Percentiles rank a stretch among this genome's conserved stretches.
These are phyloP conservation scores for Amanita rubescens DNA, from an alignment of 768 basidiomycete genomes.

Conservation along the genomic window DNA sequence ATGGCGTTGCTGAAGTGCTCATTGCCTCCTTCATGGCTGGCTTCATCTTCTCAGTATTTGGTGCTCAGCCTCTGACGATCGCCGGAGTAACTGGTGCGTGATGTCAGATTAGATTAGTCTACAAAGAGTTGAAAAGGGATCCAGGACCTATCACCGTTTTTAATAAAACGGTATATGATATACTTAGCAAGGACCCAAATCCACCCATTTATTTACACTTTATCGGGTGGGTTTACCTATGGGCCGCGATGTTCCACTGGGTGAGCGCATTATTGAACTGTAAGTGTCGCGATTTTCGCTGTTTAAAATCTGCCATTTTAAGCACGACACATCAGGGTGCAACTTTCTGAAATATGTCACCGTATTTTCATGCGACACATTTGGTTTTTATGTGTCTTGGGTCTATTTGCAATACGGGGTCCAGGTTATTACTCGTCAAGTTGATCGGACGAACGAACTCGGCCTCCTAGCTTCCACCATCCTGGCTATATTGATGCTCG, in stretches of 20 bases:
- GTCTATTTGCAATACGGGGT: slow-evolving; percentile 87
- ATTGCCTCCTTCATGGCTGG: slow-evolving; percentile 85
- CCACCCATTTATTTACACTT: slow-evolving; percentile 78
- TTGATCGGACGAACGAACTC: slow-evolving; percentile 33
- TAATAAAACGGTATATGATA: slow-evolving; percentile 84
- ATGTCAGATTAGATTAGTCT: not conserved
- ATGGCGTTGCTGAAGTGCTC: slow-evolving; percentile 85
- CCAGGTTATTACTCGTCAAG: slow-evolving; percentile 74
- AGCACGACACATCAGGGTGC: slow-evolving; percentile 43
- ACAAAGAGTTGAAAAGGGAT: not conserved
- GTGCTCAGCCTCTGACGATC: slow-evolving; percentile 87
- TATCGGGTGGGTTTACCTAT: slow-evolving; percentile 88
- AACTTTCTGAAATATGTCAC: slow-evolving; percentile 85
- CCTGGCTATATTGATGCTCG: slow-evolving; percentile 72
- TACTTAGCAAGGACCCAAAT: slow-evolving; percentile 47
- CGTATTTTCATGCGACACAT: slow-evolving; percentile 85
- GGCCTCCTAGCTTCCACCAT: slow-evolving; percentile 60
- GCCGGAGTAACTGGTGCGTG: slow-evolving; percentile 77
- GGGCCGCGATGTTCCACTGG: slow-evolving; percentile 86
- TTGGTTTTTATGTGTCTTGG: slow-evolving; percentile 90
- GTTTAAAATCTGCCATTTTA: not conserved
- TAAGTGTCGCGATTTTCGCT: slow-evolving; percentile 20
- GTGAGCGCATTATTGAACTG: slow-evolving; percentile 74
- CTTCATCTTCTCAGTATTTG: slow-evolving; percentile 78
- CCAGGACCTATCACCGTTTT: slow-evolving; percentile 87